phyloP scores from a whole-genome alignment of 331 rosid genomes.

The Malus hybrid region DNA sequence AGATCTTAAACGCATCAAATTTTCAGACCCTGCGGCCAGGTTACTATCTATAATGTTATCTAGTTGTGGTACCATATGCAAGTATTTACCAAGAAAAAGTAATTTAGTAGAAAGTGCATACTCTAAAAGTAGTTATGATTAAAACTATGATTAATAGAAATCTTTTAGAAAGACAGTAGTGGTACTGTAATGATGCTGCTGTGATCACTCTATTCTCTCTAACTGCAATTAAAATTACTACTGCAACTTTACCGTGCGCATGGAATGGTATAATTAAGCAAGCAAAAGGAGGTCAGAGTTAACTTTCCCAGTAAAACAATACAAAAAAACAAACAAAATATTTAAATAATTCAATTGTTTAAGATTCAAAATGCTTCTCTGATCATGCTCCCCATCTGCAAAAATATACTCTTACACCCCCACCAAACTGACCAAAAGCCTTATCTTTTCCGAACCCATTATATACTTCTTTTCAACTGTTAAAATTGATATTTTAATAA shows the following conservation, averaged over 20 bases:
- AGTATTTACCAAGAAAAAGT: conserved; percentile 4
- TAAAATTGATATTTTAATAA: conserved; percentile 19
- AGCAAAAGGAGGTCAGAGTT: conserved; percentile 51
- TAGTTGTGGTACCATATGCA: neutral
- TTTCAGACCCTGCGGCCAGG: neutral
- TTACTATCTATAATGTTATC: neutral
- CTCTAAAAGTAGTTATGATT: conserved; percentile 31
- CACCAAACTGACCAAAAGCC: conserved; percentile 65
- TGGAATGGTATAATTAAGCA: conserved; percentile 44
- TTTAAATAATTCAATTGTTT: conserved; percentile 19
- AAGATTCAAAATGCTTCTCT: conserved; percentile 37
- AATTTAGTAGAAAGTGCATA: conserved; percentile 36
- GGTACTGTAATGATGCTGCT: conserved; percentile 46
- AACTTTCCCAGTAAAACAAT: conserved; percentile 33
- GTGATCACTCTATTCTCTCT: conserved; percentile 17
- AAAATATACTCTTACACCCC: conserved; percentile 43
- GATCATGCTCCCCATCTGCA: conserved; percentile 68
- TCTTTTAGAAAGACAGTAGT: conserved; percentile 24
- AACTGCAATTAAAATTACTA: conserved; percentile 14
- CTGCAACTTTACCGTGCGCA: conserved; percentile 85
- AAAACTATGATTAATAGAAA: conserved; percentile 25
- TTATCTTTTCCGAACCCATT: conserved; percentile 43
- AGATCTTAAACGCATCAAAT: neutral
- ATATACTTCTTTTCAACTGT: conserved; percentile 34
- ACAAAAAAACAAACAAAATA: conserved; percentile 4